Percentiles rank a stretch among this genome's conserved stretches.
These are phyloP conservation scores for Puccinia sorghi DNA, from an alignment of 1,284 basidiomycete genomes.

Conservation along the genomic window DNA sequence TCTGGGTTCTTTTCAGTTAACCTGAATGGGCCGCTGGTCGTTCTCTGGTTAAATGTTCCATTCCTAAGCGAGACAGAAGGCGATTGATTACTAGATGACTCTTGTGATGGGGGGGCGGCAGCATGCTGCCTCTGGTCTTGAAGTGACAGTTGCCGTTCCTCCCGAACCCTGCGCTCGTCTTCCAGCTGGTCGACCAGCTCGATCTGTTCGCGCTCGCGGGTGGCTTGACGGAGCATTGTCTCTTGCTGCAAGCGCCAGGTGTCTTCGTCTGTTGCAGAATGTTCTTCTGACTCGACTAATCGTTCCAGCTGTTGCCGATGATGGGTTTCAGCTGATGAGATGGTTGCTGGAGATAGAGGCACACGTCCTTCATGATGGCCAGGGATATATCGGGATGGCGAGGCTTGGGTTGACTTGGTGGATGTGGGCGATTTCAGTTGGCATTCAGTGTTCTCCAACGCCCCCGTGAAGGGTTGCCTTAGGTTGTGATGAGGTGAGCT, in stretches of 20 bases:
- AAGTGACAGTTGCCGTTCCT: background rate
- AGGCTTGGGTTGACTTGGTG: conserved; percentile 11
- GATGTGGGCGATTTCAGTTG: conserved; percentile 1
- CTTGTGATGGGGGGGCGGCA: background rate
- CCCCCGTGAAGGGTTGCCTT: background rate
- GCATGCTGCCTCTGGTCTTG: background rate
- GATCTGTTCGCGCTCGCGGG: conserved; percentile 24
- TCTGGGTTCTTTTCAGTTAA: background rate
- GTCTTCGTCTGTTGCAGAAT: background rate
- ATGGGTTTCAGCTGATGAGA: conserved; percentile 15
- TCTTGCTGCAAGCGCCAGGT: conserved; percentile 11
- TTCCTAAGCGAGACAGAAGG: background rate
- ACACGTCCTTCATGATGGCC: background rate
- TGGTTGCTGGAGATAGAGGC: background rate
- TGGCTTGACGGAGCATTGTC: conserved; percentile 26
- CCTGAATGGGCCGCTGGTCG: background rate
- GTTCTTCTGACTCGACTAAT: conserved; percentile 17
- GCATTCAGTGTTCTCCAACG: background rate
- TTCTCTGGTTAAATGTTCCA: background rate
- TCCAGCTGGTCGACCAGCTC: conserved; percentile 21
- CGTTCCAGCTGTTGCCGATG: conserved; percentile 26
- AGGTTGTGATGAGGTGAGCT: background rate
- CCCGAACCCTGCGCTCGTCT: conserved; percentile 2
- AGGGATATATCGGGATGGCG: background rate
- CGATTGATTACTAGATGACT: background rate